These are phyloP conservation scores for Eucalyptus guilfoylei DNA, from an alignment of 345 rosid species.

Conservation along the genomic window DNA sequence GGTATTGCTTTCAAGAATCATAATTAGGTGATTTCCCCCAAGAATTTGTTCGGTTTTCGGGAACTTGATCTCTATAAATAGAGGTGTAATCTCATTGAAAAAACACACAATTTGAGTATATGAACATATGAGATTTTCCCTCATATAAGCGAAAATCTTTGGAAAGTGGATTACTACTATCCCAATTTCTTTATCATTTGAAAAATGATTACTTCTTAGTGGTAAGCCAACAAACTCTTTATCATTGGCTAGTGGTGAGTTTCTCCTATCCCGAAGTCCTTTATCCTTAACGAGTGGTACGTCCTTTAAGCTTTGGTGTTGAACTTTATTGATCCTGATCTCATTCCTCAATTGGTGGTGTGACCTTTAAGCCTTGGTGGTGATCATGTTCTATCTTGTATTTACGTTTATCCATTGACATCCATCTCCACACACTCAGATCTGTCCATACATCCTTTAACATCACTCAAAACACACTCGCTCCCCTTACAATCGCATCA, in stretches of 20 bases:
- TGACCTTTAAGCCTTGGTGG: not conserved
- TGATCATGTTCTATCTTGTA: not conserved
- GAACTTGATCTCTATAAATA: not conserved
- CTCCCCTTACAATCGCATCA: not conserved
- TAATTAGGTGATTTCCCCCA: not conserved
- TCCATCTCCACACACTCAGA: not conserved
- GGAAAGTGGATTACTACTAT: not conserved
- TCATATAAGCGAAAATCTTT: not conserved
- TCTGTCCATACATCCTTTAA: not conserved
- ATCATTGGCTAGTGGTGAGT: not conserved
- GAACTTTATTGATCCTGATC: not conserved
- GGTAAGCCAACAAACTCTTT: too few species aligned
- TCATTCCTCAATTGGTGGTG: not conserved
- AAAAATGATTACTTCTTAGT: not conserved
- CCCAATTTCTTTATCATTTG: too few species aligned
- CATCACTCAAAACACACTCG: not conserved
- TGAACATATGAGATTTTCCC: not conserved
- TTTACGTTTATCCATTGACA: not conserved
- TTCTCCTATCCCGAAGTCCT: rapidly evolving
- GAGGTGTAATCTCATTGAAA: not conserved
- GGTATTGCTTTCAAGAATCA: not conserved
- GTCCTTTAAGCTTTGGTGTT: not conserved
- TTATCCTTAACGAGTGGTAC: not conserved
- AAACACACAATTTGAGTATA: not conserved
- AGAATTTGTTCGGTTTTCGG: rapidly evolving